Conservation (phyloP, 768 basidiomycete genomes). For the Gyrodon lividus region DNA sequence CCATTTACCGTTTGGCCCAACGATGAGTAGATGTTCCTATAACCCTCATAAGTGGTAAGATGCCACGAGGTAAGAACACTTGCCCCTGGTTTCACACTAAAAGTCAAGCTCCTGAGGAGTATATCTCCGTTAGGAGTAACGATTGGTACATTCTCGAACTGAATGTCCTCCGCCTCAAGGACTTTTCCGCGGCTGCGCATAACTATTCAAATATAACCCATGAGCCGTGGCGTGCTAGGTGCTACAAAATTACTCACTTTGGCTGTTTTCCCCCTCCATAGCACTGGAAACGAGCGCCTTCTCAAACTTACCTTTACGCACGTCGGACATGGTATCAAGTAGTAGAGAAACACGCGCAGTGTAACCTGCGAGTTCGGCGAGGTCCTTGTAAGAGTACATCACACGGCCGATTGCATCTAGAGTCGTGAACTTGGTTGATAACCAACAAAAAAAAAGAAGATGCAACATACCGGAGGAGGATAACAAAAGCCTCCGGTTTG, state of each 20-base stretch:
- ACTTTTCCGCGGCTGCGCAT: constrained; percentile 76
- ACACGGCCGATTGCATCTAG: constrained; percentile 91
- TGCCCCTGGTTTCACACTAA: constrained; percentile 87
- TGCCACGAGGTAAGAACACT: not conserved
- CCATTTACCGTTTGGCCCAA: constrained; percentile 86
- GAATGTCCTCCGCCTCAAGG: constrained; percentile 83
- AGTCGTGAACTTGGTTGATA: constrained; percentile 1
- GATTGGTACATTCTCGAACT: constrained; percentile 91
- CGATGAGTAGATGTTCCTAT: constrained; percentile 88
- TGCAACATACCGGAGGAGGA: constrained; percentile 71
- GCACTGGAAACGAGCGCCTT: constrained; percentile 84
- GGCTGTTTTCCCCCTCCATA: constrained; percentile 66
- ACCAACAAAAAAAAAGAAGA: constrained; percentile 2
- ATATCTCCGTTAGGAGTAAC: constrained; percentile 96
- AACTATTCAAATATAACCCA: constrained; percentile 44
- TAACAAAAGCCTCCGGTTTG: constrained; percentile 86
- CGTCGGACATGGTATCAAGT: constrained; percentile 88
- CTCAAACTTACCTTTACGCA: constrained; percentile 80
- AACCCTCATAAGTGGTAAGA: not conserved
- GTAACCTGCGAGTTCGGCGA: constrained; percentile 94
- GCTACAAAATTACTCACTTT: constrained; percentile 49
- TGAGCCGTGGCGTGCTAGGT: not conserved
- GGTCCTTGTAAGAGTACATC: constrained; percentile 97
- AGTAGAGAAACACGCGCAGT: constrained; percentile 88
- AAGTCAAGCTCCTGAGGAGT: constrained; percentile 79